Evolutionary conservation across 441 rosid species (phyloP).

Genomic region (Macaranga tanarius): DNA sequence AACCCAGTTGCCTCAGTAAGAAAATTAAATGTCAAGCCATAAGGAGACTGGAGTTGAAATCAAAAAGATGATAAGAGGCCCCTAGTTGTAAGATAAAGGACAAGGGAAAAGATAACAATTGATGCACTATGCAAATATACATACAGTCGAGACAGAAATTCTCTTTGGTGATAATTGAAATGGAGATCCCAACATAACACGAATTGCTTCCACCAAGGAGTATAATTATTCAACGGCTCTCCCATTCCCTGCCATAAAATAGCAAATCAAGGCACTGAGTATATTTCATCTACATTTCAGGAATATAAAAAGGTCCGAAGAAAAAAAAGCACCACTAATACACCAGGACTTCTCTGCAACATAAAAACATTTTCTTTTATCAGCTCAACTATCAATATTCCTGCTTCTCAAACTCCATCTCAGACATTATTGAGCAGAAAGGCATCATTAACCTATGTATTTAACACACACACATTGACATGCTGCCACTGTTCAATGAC

Average conservation of each 20-base stretch:
- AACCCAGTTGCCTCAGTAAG: too few species aligned
- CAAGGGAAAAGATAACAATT: too few species aligned
- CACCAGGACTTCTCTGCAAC: not conserved
- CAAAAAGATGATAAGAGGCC: too few species aligned
- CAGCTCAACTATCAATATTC: not conserved
- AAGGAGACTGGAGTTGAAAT: too few species aligned
- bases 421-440: not conserved
- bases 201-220: constrained; percentile 77
- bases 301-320: too few species aligned
- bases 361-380: not conserved
- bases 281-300: constrained; percentile 12
- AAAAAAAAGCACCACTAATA: not conserved
- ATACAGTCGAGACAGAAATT: constrained; percentile 93
- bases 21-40: too few species aligned
- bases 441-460: not conserved
- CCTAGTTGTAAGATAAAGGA: too few species aligned
- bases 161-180: constrained; percentile 82
- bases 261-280: constrained; percentile 19
- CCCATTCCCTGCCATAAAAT: constrained; percentile 83
- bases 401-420: not conserved
- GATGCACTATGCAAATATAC: too few species aligned
- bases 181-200: constrained; percentile 66
- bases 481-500: not conserved
- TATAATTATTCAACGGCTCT: constrained; percentile 91
- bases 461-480: not conserved